Base-by-base conservation (phyloP, 495 filamentous ascomycete species). In the Amniculicola lignicola region DNA sequence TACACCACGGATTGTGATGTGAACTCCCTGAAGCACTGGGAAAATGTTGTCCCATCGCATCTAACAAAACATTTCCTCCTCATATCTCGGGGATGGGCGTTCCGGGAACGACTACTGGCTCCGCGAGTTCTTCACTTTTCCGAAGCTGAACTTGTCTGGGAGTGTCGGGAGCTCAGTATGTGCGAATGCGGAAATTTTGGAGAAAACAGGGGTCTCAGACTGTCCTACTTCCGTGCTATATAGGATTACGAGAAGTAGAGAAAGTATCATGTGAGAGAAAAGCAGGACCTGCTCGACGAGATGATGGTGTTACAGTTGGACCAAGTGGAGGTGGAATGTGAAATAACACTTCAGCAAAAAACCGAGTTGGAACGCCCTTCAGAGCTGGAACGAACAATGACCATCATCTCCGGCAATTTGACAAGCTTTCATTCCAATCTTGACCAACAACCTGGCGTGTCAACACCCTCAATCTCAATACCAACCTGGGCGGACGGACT, bases 131-230 rank as follows among this genome's bases (percentile, higher is more conserved):
- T 54, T 11, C 38, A 54, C 25, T 54, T 43, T 28, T 44, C 18
- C 27, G 25, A 23, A 3, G n/a, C 24, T 1, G 51, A 54, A 33
- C 38, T 54, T 14, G 40, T 45, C 3, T 54, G 24, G 18, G 51
- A 54, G 24, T 54, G 39, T 18, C 31, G 39, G 18, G 16, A 54
- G 16, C 11, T 25, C 4, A 21, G 41, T 23, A 24, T 24, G 2
- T 53, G 49, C 23, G 49, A 53, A 42, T 53, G 49, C 22, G 49
- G 49, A 42, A 27, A 22, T n/a, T 18, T 49, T 38, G n/a, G 28
- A 22, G n/a, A 22, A 7, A 22, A 37, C 11, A 35, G 25, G 14
- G 31, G 43, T 46, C 43, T 25, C 7, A 18, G 43, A 14, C n/a
- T 14, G 31, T 16, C 3, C 16, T 46, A 46, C 15, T 46, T 28